phyloP scores from a whole-genome alignment of 2,329 filamentous ascomycete genomes.

The Aspergillus uvarum region DNA sequence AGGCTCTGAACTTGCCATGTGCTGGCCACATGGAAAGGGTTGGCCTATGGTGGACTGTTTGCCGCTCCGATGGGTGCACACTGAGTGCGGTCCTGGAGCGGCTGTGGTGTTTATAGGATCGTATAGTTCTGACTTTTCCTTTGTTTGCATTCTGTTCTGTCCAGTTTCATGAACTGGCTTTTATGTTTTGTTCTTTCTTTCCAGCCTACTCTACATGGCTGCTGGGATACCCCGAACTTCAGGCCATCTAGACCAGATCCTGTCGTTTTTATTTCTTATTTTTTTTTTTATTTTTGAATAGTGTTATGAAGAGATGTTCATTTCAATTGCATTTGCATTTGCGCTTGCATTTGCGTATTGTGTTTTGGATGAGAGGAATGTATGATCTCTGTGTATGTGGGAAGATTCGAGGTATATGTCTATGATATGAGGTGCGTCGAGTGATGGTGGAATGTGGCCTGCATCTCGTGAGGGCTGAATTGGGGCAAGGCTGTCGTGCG shows the following conservation, averaged over 20 bases:
- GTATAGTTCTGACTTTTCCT: background rate
- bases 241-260: slow-evolving; percentile 12
- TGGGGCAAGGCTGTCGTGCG: background rate
- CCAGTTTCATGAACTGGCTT: slow-evolving; percentile 11
- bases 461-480: background rate
- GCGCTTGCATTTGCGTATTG: background rate
- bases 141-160: slow-evolving; percentile 17
- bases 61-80: slow-evolving; percentile 10
- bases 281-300: slow-evolving; percentile 3
- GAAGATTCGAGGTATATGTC: too few relatives aligned
- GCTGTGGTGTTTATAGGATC: background rate
- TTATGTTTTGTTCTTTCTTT: slow-evolving; percentile 16
- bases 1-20: slow-evolving; percentile 20
- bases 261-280: slow-evolving; percentile 3
- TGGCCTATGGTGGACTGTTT: slow-evolving; percentile 6
- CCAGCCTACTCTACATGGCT: slow-evolving; percentile 12
- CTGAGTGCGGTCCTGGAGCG: background rate
- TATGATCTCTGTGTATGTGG: too few relatives aligned
- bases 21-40: slow-evolving; percentile 21
- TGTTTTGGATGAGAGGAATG: background rate
- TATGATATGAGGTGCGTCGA: too few relatives aligned
- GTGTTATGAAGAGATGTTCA: slow-evolving; percentile 13
- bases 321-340: too few relatives aligned
- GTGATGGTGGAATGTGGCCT: background rate
- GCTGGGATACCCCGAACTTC: slow-evolving; percentile 34